Percentiles rank a stretch among this genome's conserved stretches.
Conservation (phyloP, 768 basidiomycete genomes). For the Cystofilobasidium ferigula region DNA sequence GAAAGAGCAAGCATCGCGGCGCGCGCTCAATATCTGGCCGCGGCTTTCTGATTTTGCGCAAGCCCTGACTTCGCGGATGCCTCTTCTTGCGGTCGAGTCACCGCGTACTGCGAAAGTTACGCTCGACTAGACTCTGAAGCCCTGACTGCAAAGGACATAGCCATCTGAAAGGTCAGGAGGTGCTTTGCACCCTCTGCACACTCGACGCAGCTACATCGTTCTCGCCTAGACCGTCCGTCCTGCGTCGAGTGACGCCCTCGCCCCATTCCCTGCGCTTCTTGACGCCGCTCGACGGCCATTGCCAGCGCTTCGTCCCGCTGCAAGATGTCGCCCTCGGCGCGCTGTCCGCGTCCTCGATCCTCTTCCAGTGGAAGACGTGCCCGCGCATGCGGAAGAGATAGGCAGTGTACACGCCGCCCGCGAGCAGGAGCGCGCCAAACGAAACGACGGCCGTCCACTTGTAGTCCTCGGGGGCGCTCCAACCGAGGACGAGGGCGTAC, state of each 20-base stretch:
- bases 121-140: no score
- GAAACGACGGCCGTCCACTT: constrained; percentile 40
- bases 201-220: no score
- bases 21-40: no score
- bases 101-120: no score
- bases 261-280: neutral
- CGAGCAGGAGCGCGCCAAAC: constrained; percentile 35
- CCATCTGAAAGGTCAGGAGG: no score
- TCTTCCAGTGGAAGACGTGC: constrained; percentile 5
- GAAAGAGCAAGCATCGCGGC: no score
- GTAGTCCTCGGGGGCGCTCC: constrained; percentile 30
- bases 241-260: neutral
- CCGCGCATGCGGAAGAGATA: constrained; percentile 13
- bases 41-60: no score
- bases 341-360: neutral
- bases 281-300: neutral
- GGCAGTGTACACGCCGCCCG: constrained; percentile 26
- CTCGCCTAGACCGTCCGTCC: no score
- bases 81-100: no score
- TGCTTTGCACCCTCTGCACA: no score
- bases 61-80: no score
- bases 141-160: no score
- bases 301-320: neutral
- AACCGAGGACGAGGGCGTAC: constrained; percentile 30
- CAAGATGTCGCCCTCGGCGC: neutral